Base-by-base conservation (phyloP, 2,329 filamentous ascomycete genomes). In the Hymenoscyphus scutula region DNA sequence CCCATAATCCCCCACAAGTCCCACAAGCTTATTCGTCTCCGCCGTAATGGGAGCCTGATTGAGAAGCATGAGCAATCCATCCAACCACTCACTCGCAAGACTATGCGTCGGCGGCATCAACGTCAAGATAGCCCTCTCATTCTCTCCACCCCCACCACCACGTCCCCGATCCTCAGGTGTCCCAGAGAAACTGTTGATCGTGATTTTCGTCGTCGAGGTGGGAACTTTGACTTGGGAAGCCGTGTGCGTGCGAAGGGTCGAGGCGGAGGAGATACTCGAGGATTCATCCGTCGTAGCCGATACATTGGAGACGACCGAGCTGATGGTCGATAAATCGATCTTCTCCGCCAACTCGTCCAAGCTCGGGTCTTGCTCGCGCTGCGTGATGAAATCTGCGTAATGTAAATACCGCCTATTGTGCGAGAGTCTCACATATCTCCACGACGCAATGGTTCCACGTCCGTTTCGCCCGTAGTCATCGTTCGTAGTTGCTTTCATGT, bases 21-120 rank as follows among this genome's bases (percentile, higher is more conserved):
- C 87, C 60, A 97, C 89, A 65, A 98, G 79, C 76, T 95, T 96
- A 74, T 89, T 94, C 38, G 95, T 98, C 77, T 98, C 94, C 2
- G 92, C 86, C n/a, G 95, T 99, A 74, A 99, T 97, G 23, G 95
- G 95, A 63, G 93, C 87, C 76, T 99, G 95, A 73, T 96, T 92
- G 27, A 99, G 82, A 60, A 99, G 81, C 92, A 99, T 96, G 62
- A 98, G 82, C 67, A 99, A 79, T 0, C 95, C 95, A 74, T 99
- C 95, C 5, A 99, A 82, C 95, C 95, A 99, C 77, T 99, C 95
- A 0, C 92, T 96, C 10, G 95, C 95, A 56, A 95, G 79, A 67
- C 87, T 91, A 73, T 95, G 89, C 63, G 87, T 90, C 63, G 87
- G 80, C 5, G 94, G 93, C 75, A 92, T 88, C 59, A 99, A 82